Percentiles rank a stretch among this genome's conserved stretches.
These are phyloP conservation scores for Lactarius quietus DNA, from an alignment of 768 basidiomycete species.

Conservation along the genomic window DNA sequence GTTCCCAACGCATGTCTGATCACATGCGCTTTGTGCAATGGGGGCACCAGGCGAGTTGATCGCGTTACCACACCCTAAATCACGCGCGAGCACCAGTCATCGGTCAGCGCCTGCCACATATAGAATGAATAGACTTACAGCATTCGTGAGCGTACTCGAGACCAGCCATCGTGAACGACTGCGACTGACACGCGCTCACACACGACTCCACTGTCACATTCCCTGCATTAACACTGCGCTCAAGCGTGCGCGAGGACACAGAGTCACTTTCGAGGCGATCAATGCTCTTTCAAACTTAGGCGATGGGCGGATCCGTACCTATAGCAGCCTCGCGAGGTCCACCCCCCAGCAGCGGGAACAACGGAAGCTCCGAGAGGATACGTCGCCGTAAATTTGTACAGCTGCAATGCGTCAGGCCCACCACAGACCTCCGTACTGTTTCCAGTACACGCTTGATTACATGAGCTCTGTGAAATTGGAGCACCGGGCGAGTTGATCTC, in stretches of 20 bases:
- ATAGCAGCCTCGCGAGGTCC: conserved; percentile 3
- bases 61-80: conserved; percentile 6
- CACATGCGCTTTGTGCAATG: background rate
- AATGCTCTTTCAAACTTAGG: background rate
- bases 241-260: background rate
- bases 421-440: background rate
- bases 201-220: conserved; percentile 7
- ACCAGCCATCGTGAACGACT: conserved; percentile 4
- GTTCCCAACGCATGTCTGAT: background rate
- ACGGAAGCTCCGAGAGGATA: background rate
- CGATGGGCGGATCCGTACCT: background rate
- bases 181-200: background rate
- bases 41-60: background rate
- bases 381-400: conserved; percentile 4
- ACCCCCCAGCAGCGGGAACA: conserved; percentile 1
- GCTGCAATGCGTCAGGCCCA: background rate
- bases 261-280: background rate
- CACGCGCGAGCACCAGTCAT: background rate
- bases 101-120: background rate
- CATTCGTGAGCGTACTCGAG: conserved; percentile 8
- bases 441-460: background rate
- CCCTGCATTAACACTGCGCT: background rate
- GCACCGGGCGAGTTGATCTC: background rate
- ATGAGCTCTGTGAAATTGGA: background rate
- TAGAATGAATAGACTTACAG: background rate